Evolutionary conservation across 2,329 filamentous ascomycete species (phyloP).

Genomic region (Camptophora hylomeconis): DNA sequence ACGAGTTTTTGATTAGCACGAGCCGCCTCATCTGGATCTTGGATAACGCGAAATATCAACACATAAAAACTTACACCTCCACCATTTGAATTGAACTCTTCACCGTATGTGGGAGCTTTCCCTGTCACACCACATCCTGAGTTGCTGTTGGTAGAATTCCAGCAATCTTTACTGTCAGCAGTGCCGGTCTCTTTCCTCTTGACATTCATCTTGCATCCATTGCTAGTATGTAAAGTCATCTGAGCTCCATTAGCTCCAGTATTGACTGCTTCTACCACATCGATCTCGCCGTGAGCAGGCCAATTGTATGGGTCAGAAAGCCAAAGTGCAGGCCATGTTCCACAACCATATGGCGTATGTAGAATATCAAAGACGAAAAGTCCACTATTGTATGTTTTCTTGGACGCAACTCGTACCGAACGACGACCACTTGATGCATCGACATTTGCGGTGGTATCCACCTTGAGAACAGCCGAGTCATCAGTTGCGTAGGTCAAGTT

Average conservation of each 20-base stretch:
- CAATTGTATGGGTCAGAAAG: slow-evolving; percentile 49
- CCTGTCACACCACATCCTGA: slow-evolving; percentile 48
- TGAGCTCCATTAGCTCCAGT: slow-evolving; percentile 39
- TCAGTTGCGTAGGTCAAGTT: slow-evolving; percentile 51
- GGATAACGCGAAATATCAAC: no score
- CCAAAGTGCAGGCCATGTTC: slow-evolving; percentile 59
- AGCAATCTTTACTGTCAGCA: slow-evolving; percentile 43
- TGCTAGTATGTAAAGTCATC: slow-evolving; percentile 55
- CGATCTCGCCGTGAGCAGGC: slow-evolving; percentile 61
- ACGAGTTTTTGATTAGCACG: no score
- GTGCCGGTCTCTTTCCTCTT: slow-evolving; percentile 34
- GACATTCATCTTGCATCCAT: slow-evolving; percentile 39
- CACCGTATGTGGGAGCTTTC: slow-evolving; percentile 46
- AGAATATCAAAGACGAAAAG: slow-evolving; percentile 59
- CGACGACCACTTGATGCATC: slow-evolving; percentile 47
- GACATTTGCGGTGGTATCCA: slow-evolving; percentile 48
- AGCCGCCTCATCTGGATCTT: no score
- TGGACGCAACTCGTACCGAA: slow-evolving; percentile 59
- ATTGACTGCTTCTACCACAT: slow-evolving; percentile 70
- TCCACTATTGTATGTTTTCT: slow-evolving; percentile 48
- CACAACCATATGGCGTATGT: slow-evolving; percentile 63
- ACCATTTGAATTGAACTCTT: slow-evolving; percentile 55
- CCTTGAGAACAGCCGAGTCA: slow-evolving; percentile 43
- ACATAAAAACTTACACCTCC: no score
- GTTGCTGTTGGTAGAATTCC: slow-evolving; percentile 29